phyloP scores from a whole-genome alignment of 2,329 filamentous ascomycete species.

The Capronia americana region DNA sequence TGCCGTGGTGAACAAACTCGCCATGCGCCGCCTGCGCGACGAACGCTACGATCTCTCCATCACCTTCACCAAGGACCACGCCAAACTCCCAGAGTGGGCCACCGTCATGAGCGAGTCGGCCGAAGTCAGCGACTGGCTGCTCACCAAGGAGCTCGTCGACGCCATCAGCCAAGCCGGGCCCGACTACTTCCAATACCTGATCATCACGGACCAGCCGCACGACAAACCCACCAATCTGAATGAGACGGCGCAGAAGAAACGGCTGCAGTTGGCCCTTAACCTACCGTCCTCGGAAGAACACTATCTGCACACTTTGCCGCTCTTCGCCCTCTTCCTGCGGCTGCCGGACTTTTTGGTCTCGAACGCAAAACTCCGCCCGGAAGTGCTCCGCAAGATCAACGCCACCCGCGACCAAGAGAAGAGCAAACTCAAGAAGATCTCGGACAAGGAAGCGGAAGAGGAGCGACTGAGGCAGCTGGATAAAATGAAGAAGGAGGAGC shows the following conservation, averaged over 20 bases:
- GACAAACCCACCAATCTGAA: constrained; percentile 87
- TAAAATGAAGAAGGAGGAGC: constrained; percentile 83
- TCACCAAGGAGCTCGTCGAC: constrained; percentile 85
- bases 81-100: constrained; percentile 86
- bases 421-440: constrained; percentile 76
- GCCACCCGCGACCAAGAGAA: constrained; percentile 79
- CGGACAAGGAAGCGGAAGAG: constrained; percentile 73
- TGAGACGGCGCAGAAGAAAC: constrained; percentile 84
- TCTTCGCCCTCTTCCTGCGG: constrained; percentile 83
- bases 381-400: constrained; percentile 85
- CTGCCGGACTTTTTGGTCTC: constrained; percentile 82
- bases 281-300: constrained; percentile 64
- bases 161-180: constrained; percentile 76
- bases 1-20: constrained; percentile 92
- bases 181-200: constrained; percentile 81
- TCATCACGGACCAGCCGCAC: constrained; percentile 85
- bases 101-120: constrained; percentile 97
- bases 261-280: constrained; percentile 76
- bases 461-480: constrained; percentile 60
- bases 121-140: constrained; percentile 85
- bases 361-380: constrained; percentile 82
- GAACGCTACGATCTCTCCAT: constrained; percentile 94
- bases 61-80: constrained; percentile 88
- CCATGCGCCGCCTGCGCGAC: constrained; percentile 87
- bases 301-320: constrained; percentile 70